Base-by-base conservation (phyloP, 495 filamentous ascomycete species). In the Podospora fimiseda region DNA sequence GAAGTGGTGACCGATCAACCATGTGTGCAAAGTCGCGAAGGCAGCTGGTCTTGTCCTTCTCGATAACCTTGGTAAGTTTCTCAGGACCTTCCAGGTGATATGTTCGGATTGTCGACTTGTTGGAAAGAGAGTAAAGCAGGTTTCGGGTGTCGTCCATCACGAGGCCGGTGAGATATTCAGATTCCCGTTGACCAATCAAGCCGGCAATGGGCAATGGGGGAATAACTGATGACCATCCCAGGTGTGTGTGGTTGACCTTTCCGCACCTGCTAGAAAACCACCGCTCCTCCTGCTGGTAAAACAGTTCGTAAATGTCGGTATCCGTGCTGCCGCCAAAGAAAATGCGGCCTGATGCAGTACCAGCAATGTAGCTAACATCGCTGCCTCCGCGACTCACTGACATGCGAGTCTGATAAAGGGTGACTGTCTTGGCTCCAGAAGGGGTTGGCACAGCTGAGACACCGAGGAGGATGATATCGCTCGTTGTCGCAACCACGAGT, bases 281-380 rank as follows among this genome's bases (percentile, higher is more conserved):
- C 58, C 84, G 85, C 66, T 97, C 93, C 67, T 97, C 89, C 66
- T 94, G 87, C 67, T 96, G 90, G 70, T 99, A 99, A 43, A 85
- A 87, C 24, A 97, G 75, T 71, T 99, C 93, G 64, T 92, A 88
- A 46, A 99, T 80, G 62, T 96, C 89, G 52, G 84, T 86, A 63
- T 90, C 88, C 15, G 73, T 77, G 18, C 76, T 78, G n/a, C 90
- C 88, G 21, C 80, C 82, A 60, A 96, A 93, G 70, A 99, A 99
- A 43, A 99, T 89, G 41, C 93, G 85, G 9, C 93, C 93, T 4
- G 78, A 84, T 16, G 82, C 78, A 2, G 89, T 91, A 9, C 87
- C 89, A 16, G 83, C 84, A 55, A 97, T 88, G 46, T 84, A 75
- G 53, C 79, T 79, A 42, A 95, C 80, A 48, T 86, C 82, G 50